Conservation (phyloP, 2,329 filamentous ascomycete species). For the Tolypocladium guangdongense region DNA sequence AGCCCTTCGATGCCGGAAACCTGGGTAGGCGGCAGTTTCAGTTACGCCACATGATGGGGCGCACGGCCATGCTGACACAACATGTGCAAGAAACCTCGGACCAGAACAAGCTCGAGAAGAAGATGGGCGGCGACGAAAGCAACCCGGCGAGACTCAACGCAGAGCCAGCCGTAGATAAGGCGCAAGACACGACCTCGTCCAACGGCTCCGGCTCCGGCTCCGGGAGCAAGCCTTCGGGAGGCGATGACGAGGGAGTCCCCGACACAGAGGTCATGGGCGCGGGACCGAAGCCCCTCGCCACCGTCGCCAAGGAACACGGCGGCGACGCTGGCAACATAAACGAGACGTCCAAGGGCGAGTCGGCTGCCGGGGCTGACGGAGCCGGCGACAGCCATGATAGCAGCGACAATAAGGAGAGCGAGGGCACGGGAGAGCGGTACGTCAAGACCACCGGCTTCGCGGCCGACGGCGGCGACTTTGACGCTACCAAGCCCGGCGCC, state of each 20-base stretch:
- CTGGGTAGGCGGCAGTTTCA: slow-evolving; percentile 30
- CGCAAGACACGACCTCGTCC: not conserved
- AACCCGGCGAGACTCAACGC: not conserved
- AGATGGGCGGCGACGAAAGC: not conserved
- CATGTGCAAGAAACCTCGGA: not conserved
- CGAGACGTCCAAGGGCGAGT: not conserved
- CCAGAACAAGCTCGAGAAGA: slow-evolving; percentile 5
- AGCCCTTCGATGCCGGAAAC: slow-evolving; percentile 75
- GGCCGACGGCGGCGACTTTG: slow-evolving; percentile 58
- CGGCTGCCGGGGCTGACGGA: not conserved
- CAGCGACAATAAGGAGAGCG: slow-evolving; percentile 14
- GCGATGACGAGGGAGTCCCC: slow-evolving; percentile 18
- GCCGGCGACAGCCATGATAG: slow-evolving; percentile 6
- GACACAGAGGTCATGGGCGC: slow-evolving; percentile 19
- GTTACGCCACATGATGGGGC: too few relatives aligned
- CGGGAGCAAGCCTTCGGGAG: slow-evolving; percentile 1
- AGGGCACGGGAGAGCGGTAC: slow-evolving; percentile 44
- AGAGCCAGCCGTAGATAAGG: not conserved
- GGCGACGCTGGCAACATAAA: slow-evolving; percentile 17
- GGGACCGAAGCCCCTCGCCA: slow-evolving; percentile 19
- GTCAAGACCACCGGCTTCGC: slow-evolving; percentile 46
- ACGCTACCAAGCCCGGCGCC: slow-evolving; percentile 52
- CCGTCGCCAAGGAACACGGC: slow-evolving; percentile 22
- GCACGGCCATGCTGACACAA: not conserved
- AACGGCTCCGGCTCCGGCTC: not conserved